Base-by-base conservation (phyloP, 345 rosid genomes). In the Aquilaria sinensis region DNA sequence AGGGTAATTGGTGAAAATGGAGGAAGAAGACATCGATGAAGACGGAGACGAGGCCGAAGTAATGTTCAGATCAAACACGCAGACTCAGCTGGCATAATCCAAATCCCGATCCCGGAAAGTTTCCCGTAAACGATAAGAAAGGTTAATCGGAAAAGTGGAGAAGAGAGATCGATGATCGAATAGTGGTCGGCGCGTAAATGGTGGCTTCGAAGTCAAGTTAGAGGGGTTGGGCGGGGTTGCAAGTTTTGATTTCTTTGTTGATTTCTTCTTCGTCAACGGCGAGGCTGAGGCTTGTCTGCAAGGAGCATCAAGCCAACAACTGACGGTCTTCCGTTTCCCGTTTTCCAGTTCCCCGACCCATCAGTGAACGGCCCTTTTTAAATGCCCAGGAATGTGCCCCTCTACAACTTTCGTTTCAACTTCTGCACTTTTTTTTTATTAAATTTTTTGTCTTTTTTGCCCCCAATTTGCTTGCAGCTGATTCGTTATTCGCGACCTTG, bases 1-100 rank as follows among this genome's bases (percentile, higher is more conserved):
- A 69, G 94, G 94, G 52, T 72, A 87, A 68, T 87, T 92, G 11
- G 77, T 69, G 53, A 79, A 61, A 4, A 82, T 53, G 0, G 88
- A 77, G 5, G 71, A 50, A 3, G 77, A 65, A 14, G 75, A 70
- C 3, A 75, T 66, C 47, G 77, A 70, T 12, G 81, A 65, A 57
- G 78, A 71, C 3, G 77, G 56, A 10, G 82, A 72, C 29, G 85
- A 52, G 2, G 71, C n/a, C 6, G 72, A 47, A 12, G 69, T 46
- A 37, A 37, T 37, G 7, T 37, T 37, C 1, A 37, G 43, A 37
- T 37, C 43, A 37, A 37, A 37, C 43, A 37, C 43, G 47, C 64
- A 3, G 83, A 64, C 13, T 61, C 30, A n/a, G 70, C 60, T 14
- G 62, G 57, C 52, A 60, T 72, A 80, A 51, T 65, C 75, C 83